Conservation (phyloP, 78 protist species). For the Dictyostelium discoideum region DNA sequence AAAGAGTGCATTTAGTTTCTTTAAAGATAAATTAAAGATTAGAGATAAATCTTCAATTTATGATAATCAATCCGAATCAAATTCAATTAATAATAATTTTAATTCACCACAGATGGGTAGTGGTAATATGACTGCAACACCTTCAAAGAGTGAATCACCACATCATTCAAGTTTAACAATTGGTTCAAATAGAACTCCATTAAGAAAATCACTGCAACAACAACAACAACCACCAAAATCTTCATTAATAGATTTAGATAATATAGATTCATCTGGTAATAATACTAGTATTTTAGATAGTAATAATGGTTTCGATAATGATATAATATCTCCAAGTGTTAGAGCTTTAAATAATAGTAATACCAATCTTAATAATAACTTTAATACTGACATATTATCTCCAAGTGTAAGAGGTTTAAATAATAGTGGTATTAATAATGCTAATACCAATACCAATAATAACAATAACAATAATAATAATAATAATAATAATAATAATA, state of each 20-base stretch:
- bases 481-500: background rate
- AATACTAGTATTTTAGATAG: background rate
- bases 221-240: background rate
- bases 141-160: background rate
- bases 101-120: background rate
- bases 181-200: background rate
- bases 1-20: conserved; percentile 3
- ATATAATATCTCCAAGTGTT: background rate
- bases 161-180: background rate
- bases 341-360: background rate
- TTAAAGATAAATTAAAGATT: conserved; percentile 27
- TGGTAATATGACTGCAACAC: background rate
- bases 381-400: background rate
- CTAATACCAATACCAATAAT: background rate
- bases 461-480: background rate
- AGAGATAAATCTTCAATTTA: conserved; percentile 14
- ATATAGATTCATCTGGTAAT: background rate
- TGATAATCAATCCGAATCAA: background rate
- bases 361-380: background rate
- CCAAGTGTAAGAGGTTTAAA: background rate
- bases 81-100: background rate
- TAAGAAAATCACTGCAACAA: background rate
- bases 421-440: background rate
- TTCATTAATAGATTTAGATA: background rate
- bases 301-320: background rate